Base-by-base conservation (phyloP, 106 monocot genomes). In the Dendrobium huoshanense region DNA sequence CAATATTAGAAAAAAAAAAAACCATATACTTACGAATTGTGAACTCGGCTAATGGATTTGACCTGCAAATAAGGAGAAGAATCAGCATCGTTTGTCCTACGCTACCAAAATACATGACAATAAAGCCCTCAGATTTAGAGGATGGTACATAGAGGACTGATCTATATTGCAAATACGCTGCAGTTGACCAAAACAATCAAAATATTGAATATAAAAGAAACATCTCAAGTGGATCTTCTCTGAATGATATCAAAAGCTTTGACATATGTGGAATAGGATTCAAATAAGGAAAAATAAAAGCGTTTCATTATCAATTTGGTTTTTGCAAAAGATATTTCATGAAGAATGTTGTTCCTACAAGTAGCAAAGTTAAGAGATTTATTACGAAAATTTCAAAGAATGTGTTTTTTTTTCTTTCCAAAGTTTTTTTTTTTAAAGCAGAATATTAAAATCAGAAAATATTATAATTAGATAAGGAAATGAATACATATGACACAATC, bases 11-110 rank as follows among this genome's bases (percentile, higher is more conserved):
- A 37, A 29, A 40, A 40, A n/a, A 13, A 72, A 72, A 33, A 27
- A 5, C 9, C 16, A 40, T 72, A 17, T 33, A 72, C 72, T 72
- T 72, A 72, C 72, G 72, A 72, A 72, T 72, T 72, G 72, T 72
- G 72, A 72, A 72, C 29, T 72, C 72, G 15, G 72, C 40, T 27
- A 72, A 72, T 16, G 72, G 72, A 40, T 72, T 72, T 40, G 40
- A 72, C 33, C 72, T 72, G 72, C 40, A 72, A 72, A 72, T 72
- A 40, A 33, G 15, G 5, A 37, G 16, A 72, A 72, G 33, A 72
- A 40, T 72, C 40, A 72, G 72, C 51, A 72, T 2, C 72, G 2
- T 72, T 72, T 72, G 27, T 40, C 40, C 40, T 40, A 72, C 40
- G 13, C 33, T 40, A 72, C 16, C 2, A 72, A 72, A 72, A 40